These are phyloP conservation scores for Cornus florida DNA, from an alignment of 148 eudicot genomes.

Conservation along the genomic window DNA sequence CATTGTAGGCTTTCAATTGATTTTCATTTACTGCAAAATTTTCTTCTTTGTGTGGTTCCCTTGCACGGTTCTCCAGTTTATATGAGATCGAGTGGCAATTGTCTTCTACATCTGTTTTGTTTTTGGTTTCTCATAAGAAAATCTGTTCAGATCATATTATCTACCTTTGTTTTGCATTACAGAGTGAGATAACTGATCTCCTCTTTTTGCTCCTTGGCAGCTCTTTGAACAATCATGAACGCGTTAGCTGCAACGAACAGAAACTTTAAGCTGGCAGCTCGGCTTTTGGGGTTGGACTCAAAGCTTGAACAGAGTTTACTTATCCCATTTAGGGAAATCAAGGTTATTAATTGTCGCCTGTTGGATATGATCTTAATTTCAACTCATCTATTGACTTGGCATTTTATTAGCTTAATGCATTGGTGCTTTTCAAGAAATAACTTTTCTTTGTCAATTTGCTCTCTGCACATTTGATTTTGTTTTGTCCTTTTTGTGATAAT, in stretches of 20 bases:
- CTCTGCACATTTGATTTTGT: too few species aligned
- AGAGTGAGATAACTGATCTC: neutral
- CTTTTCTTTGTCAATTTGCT: too few species aligned
- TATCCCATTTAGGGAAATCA: constrained; percentile 95
- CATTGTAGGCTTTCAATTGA: neutral
- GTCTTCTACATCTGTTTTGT: neutral
- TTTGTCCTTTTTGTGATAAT: too few species aligned
- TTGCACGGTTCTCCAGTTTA: neutral
- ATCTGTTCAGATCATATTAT: neutral
- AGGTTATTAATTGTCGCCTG: constrained; percentile 44
- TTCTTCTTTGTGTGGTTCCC: neutral
- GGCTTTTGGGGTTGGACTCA: constrained; percentile 80
- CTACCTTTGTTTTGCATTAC: neutral
- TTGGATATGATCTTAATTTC: neutral
- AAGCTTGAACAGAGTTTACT: constrained; percentile 92
- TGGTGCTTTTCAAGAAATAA: too few species aligned
- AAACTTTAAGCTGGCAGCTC: constrained; percentile 81
- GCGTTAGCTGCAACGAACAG: constrained; percentile 98
- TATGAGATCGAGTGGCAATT: neutral
- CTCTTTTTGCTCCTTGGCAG: constrained; percentile 5
- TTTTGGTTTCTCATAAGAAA: neutral
- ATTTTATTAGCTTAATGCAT: too few species aligned
- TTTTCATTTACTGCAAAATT: neutral
- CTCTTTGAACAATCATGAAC: constrained; percentile 55
- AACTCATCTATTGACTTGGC: neutral